These are phyloP conservation scores for Phyllosticta citriasiana DNA, from an alignment of 2,329 filamentous ascomycete species.

Conservation along the genomic window DNA sequence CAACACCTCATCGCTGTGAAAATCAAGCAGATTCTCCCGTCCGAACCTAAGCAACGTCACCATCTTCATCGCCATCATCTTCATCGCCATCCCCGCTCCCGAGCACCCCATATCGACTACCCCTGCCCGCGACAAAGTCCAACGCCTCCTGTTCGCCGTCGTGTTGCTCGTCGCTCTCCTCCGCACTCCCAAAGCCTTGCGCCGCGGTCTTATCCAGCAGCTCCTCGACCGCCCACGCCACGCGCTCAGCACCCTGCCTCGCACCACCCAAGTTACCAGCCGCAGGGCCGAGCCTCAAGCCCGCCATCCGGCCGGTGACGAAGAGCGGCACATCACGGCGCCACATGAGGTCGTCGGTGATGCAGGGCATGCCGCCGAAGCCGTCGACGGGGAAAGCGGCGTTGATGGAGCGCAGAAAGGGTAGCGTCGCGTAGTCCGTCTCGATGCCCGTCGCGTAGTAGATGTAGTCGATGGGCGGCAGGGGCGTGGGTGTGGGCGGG, in stretches of 20 bases:
- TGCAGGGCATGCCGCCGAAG: slow-evolving; percentile 57
- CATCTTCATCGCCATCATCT: neutral
- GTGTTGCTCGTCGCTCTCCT: neutral
- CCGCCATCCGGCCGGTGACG: slow-evolving; percentile 57
- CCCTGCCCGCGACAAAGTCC: neutral
- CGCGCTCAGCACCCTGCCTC: slow-evolving; percentile 60
- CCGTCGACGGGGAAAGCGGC: slow-evolving; percentile 50
- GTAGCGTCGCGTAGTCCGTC: slow-evolving; percentile 50
- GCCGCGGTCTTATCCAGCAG: slow-evolving; percentile 29
- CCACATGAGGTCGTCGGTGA: slow-evolving; percentile 73
- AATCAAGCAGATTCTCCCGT: neutral
- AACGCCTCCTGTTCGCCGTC: neutral
- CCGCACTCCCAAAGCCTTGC: neutral
- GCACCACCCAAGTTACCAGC: slow-evolving; percentile 67
- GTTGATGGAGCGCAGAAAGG: slow-evolving; percentile 51
- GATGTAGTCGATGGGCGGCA: slow-evolving; percentile 53
- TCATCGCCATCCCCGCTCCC: neutral
- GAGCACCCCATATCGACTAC: neutral
- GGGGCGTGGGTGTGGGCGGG: slow-evolving; percentile 37
- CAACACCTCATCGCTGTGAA: neutral
- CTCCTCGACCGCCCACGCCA: slow-evolving; percentile 61
- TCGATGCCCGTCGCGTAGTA: slow-evolving; percentile 68
- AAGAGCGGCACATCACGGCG: slow-evolving; percentile 62
- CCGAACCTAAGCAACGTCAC: neutral
- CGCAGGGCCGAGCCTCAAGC: slow-evolving; percentile 59